Evolutionary conservation across 2,329 filamentous ascomycete genomes (phyloP).

Genomic region (Colletotrichum endophyticum): DNA sequence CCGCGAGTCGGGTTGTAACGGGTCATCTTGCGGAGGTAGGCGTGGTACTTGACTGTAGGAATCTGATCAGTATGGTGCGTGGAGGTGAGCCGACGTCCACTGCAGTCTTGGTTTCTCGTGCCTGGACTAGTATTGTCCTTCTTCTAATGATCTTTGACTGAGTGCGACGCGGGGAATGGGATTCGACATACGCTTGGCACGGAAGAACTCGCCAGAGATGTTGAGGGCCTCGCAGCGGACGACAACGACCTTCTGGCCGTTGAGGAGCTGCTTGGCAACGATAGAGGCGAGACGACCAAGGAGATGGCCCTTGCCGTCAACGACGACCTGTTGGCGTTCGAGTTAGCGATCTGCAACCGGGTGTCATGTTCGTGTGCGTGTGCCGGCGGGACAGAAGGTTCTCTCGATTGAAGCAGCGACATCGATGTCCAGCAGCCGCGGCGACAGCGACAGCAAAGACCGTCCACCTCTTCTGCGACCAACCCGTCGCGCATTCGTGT

Average conservation of each 20-base stretch:
- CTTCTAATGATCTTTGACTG: neutral
- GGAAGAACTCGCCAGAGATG: slow-evolving; percentile 99
- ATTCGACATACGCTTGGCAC: slow-evolving; percentile 92
- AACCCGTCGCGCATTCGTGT: neutral
- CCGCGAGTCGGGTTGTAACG: slow-evolving; percentile 99
- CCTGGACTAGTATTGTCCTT: neutral
- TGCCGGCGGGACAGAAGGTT: neutral
- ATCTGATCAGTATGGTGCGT: slow-evolving; percentile 49
- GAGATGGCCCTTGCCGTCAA: slow-evolving; percentile 99
- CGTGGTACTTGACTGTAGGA: slow-evolving; percentile 96
- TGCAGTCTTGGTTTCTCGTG: neutral
- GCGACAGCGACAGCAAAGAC: neutral
- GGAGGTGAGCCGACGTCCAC: neutral
- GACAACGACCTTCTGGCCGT: slow-evolving; percentile 98
- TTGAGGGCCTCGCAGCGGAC: slow-evolving; percentile 99
- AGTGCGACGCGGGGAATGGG: slow-evolving; percentile 3
- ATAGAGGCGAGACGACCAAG: slow-evolving; percentile 98
- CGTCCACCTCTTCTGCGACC: neutral
- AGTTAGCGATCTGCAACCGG: slow-evolving; percentile 29
- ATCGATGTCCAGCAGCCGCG: neutral
- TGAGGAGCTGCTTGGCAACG: slow-evolving; percentile 98
- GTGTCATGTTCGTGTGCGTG: neutral
- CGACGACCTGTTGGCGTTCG: slow-evolving; percentile 75
- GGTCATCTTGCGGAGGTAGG: slow-evolving; percentile 99
- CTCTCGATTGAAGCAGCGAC: neutral